Evolutionary conservation across 306 rosid species (phyloP).

Genomic region (Rosa chinensis): DNA sequence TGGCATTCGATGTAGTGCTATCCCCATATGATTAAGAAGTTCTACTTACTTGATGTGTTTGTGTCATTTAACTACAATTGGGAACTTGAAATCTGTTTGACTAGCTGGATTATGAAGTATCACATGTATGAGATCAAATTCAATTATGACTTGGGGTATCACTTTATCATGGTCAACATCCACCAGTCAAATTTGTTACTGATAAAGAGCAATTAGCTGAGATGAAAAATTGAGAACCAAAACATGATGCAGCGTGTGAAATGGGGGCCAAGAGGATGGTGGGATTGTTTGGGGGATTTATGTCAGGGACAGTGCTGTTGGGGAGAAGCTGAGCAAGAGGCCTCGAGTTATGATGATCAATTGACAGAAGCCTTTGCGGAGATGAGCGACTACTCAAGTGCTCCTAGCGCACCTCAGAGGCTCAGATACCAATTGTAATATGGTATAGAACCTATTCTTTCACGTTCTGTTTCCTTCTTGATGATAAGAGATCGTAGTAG

Average conservation of each 20-base stretch:
- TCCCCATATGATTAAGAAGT: neutral
- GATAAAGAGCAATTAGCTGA: neutral
- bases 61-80: neutral
- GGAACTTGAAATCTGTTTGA: neutral
- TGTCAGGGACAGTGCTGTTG: conserved; percentile 38
- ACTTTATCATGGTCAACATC: neutral
- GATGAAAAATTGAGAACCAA: neutral
- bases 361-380: too few species aligned
- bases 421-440: too few species aligned
- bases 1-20: neutral
- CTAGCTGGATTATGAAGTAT: neutral
- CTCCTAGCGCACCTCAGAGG: too few species aligned
- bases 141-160: neutral
- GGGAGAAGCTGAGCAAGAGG: too few species aligned
- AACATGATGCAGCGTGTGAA: neutral
- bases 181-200: neutral
- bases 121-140: neutral
- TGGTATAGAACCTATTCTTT: too few species aligned
- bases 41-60: neutral
- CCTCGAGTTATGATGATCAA: too few species aligned
- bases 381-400: too few species aligned
- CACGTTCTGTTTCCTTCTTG: too few species aligned
- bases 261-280: too few species aligned
- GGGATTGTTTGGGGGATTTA: conserved; percentile 54
- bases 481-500: too few species aligned